Conservation (phyloP, 495 filamentous ascomycete species). For the Pseudoneurospora amorphoporcata region DNA sequence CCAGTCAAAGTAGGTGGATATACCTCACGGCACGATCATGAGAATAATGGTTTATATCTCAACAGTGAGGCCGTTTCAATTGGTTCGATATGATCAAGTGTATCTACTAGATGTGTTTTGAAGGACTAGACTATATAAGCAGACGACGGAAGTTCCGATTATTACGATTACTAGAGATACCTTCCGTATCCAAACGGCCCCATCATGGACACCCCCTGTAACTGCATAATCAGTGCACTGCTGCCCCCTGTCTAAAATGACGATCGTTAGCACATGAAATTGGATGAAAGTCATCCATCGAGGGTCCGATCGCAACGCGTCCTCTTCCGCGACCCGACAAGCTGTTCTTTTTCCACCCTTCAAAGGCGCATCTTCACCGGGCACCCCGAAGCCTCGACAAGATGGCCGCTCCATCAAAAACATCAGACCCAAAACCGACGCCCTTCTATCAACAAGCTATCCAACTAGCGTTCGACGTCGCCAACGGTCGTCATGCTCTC, state of each 20-base stretch:
- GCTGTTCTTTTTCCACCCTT: not conserved
- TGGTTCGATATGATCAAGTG: no score
- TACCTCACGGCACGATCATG: no score
- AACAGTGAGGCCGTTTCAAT: no score
- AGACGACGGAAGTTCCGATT: no score
- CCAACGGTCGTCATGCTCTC: slow-evolving; percentile 30
- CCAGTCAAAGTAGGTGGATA: no score
- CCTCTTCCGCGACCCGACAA: not conserved
- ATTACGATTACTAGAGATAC: no score
- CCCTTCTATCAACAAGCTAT: slow-evolving; percentile 7
- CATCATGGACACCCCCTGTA: not conserved
- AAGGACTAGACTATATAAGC: no score
- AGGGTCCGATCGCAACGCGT: not conserved
- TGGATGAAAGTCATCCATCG: not conserved
- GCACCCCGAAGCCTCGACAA: not conserved
- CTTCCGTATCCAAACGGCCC: no score
- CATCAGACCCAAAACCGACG: slow-evolving; percentile 6
- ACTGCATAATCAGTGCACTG: not conserved
- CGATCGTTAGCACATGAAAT: not conserved
- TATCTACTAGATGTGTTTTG: no score
- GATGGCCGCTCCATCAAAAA: not conserved
- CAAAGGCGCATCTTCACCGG: not conserved
- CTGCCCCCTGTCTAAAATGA: not conserved
- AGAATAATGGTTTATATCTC: no score
- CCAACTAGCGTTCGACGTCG: slow-evolving; percentile 24